phyloP scores from a whole-genome alignment of 2,329 filamentous ascomycete species.

The Aotearoamyces nothofagi region DNA sequence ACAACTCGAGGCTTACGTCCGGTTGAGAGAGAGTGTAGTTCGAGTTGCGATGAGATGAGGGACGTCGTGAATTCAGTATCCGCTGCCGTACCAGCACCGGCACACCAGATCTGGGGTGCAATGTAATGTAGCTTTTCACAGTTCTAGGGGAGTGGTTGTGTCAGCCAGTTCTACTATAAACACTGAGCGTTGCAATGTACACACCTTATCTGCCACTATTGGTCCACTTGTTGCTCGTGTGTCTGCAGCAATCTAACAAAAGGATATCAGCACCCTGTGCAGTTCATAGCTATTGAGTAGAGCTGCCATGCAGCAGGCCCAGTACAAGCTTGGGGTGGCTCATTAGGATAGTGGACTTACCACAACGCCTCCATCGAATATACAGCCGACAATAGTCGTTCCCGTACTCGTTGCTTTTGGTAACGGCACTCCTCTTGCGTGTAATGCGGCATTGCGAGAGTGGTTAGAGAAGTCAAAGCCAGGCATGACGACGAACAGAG shows the following conservation, averaged over 20 bases:
- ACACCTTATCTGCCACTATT: constrained; percentile 93
- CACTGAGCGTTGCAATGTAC: constrained; percentile 5
- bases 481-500: too few species aligned
- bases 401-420: constrained; percentile 97
- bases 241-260: constrained; percentile 76
- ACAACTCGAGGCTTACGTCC: constrained; percentile 94
- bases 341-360: constrained; percentile 46
- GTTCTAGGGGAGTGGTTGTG: constrained; percentile 49
- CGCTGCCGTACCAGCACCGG: constrained; percentile 90
- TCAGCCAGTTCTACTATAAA: not conserved
- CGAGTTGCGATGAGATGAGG: constrained; percentile 95
- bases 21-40: constrained; percentile 91
- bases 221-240: constrained; percentile 93
- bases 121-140: constrained; percentile 99
- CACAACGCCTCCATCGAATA: constrained; percentile 93
- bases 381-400: constrained; percentile 95
- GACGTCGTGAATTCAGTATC: constrained; percentile 99
- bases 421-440: constrained; percentile 83
- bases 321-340: too few species aligned
- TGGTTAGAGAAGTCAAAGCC: constrained; percentile 99
- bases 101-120: constrained; percentile 97
- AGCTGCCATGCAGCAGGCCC: too few species aligned
- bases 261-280: too few species aligned
- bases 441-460: constrained; percentile 94
- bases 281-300: too few species aligned